A percentile compares a stretch with the other conserved stretches of the same genome.
Evolutionary conservation across 371 early-diverging fungal species (phyloP).

Genomic region (Rhizopus delemar): DNA sequence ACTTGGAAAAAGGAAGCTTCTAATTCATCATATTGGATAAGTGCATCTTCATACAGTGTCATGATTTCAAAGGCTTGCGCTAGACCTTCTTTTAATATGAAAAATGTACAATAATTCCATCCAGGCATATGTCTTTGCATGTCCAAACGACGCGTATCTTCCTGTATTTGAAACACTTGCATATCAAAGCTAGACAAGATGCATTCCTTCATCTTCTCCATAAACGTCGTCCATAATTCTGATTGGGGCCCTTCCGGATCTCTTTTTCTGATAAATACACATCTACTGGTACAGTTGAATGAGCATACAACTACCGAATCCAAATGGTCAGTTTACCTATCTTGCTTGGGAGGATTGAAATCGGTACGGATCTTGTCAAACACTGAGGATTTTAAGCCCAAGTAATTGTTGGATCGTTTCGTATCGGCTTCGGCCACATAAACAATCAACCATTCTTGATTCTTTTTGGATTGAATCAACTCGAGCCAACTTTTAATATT

Average conservation of each 20-base stretch:
- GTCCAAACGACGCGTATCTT: slow-evolving; percentile 86
- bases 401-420: slow-evolving; percentile 61
- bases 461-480: slow-evolving; percentile 71
- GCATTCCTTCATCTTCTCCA: slow-evolving; percentile 78
- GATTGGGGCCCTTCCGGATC: slow-evolving; percentile 63
- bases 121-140: slow-evolving; percentile 92
- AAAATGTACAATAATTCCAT: slow-evolving; percentile 97
- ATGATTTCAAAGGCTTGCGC: slow-evolving; percentile 86
- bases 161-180: slow-evolving; percentile 79
- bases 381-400: slow-evolving; percentile 70
- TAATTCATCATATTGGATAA: slow-evolving; percentile 93
- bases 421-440: slow-evolving; percentile 77
- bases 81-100: slow-evolving; percentile 89
- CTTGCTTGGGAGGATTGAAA: slow-evolving; percentile 75
- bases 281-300: slow-evolving; percentile 34
- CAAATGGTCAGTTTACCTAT: slow-evolving; percentile 44
- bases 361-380: slow-evolving; percentile 88
- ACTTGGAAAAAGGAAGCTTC: slow-evolving; percentile 92
- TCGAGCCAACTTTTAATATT: slow-evolving; percentile 86
- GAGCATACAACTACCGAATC: background rate
- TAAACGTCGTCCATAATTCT: slow-evolving; percentile 79
- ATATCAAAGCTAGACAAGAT: slow-evolving; percentile 79
- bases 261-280: slow-evolving; percentile 60
- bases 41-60: slow-evolving; percentile 83
- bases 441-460: slow-evolving; percentile 92